Percentiles rank a stretch among this genome's conserved stretches.
phyloP scores from a whole-genome alignment of 2,329 filamentous ascomycete species.

The Exophiala calicioides region DNA sequence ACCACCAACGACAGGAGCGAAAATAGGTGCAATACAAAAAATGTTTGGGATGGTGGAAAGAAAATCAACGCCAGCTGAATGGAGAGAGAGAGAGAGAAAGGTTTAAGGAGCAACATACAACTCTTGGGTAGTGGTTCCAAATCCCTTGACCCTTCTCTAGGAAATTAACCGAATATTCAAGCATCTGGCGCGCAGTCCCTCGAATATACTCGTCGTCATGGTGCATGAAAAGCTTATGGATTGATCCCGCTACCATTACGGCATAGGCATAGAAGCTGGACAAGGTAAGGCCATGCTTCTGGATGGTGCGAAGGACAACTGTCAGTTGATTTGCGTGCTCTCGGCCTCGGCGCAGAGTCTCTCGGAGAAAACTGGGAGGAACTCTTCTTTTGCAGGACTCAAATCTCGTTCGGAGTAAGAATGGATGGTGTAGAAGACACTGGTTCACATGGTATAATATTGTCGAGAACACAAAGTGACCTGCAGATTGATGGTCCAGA shows the following conservation, averaged over 20 bases:
- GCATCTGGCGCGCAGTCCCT: conserved; percentile 11
- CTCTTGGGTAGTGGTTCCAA: conserved; percentile 16
- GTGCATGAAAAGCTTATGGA: conserved; percentile 13
- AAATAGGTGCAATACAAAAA: background rate
- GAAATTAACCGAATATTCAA: conserved; percentile 12
- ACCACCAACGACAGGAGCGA: background rate
- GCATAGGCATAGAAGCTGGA: conserved; percentile 39
- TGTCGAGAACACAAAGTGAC: conserved; percentile 37
- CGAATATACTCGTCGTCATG: conserved; percentile 13
- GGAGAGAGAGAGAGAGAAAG: no score
- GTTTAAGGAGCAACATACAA: conserved; percentile 12
- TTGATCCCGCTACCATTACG: conserved; percentile 33
- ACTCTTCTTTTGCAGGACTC: conserved; percentile 32
- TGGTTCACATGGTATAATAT: conserved; percentile 40
- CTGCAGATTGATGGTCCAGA: conserved; percentile 30
- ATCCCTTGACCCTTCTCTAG: conserved; percentile 3
- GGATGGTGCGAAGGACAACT: conserved; percentile 32
- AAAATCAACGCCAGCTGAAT: no score
- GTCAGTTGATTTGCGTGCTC: conserved; percentile 37
- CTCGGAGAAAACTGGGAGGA: conserved; percentile 35
- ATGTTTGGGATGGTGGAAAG: no score
- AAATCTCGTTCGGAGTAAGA: conserved; percentile 35
- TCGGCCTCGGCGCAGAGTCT: conserved; percentile 32
- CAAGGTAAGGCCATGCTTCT: conserved; percentile 29
- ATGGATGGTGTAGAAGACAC: conserved; percentile 41